Evolutionary conservation across 1,139 yeast species (phyloP).

Genomic region (Torulaspora globosa): DNA sequence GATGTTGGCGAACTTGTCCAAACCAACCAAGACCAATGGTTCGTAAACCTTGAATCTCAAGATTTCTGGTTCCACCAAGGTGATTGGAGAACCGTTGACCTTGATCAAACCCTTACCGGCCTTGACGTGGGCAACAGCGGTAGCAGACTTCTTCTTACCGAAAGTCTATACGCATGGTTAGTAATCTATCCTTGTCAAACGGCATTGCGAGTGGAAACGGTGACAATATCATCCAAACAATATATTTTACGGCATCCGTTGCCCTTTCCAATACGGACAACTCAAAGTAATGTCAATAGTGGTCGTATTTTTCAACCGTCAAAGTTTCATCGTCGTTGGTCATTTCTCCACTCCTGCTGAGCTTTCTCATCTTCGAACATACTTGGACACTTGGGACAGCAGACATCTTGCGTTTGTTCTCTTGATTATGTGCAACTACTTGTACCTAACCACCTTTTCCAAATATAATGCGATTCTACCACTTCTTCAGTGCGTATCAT

Average conservation of each 20-base stretch:
- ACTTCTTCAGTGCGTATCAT: background rate
- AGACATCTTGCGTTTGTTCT: constrained; percentile 41
- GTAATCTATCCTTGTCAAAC: background rate
- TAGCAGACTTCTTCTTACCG: constrained; percentile 99
- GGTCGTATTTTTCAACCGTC: background rate
- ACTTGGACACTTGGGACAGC: constrained; percentile 66
- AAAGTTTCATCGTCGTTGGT: background rate
- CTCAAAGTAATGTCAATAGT: background rate
- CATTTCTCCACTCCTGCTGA: constrained; percentile 4
- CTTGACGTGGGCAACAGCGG: constrained; percentile 99
- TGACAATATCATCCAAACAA: background rate
- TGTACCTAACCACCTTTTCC: constrained; percentile 4
- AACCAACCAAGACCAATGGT: constrained; percentile 96
- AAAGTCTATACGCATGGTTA: constrained; percentile 59
- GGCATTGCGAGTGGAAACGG: background rate
- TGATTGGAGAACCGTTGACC: constrained; percentile 99
- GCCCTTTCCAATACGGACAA: no score
- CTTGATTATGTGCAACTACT: constrained; percentile 16
- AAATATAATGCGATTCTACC: constrained; percentile 4
- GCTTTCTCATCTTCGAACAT: constrained; percentile 38
- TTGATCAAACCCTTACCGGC: constrained; percentile 99
- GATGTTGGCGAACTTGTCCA: constrained; percentile 97
- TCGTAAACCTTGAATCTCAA: constrained; percentile 99
- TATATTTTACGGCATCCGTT: no score
- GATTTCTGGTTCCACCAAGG: constrained; percentile 98